Percentiles rank a stretch among this genome's conserved stretches.
Conservation (phyloP, 2,329 filamentous ascomycete species). For the Colletotrichum melonis region DNA sequence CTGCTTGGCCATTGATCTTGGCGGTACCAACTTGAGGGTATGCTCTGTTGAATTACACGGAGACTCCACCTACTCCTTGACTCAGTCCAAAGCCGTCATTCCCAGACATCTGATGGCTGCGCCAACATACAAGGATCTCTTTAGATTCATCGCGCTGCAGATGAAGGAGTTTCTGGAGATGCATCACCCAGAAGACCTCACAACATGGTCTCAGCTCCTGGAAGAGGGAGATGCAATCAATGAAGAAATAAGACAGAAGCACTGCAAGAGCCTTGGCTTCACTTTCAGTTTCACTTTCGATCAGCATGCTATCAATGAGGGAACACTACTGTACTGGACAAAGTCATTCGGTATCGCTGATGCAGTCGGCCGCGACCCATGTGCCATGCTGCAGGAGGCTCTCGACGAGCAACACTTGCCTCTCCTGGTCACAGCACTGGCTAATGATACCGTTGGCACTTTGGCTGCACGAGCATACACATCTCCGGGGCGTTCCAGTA, state of each 20-base stretch:
- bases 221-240: not conserved
- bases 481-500: constrained; percentile 75
- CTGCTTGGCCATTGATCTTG: constrained; percentile 47
- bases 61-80: constrained; percentile 78
- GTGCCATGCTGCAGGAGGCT: constrained; percentile 76
- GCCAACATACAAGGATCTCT: constrained; percentile 66
- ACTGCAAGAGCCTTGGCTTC: constrained; percentile 41
- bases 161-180: constrained; percentile 76
- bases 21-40: constrained; percentile 48
- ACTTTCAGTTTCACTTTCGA: constrained; percentile 77
- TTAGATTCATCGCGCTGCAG: constrained; percentile 79
- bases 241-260: constrained; percentile 3
- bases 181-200: constrained; percentile 54
- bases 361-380: constrained; percentile 80
- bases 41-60: constrained; percentile 53
- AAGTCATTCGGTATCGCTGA: constrained; percentile 86
- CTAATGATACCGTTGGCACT: constrained; percentile 85
- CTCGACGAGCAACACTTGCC: constrained; percentile 77
- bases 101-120: constrained; percentile 39
- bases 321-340: constrained; percentile 81
- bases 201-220: constrained; percentile 8
- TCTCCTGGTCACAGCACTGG: constrained; percentile 77
- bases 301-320: constrained; percentile 76
- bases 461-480: constrained; percentile 84
- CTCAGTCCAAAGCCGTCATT: constrained; percentile 60